Base-by-base conservation (phyloP, 2,329 filamentous ascomycete species). In the Epichloe hybrida region DNA sequence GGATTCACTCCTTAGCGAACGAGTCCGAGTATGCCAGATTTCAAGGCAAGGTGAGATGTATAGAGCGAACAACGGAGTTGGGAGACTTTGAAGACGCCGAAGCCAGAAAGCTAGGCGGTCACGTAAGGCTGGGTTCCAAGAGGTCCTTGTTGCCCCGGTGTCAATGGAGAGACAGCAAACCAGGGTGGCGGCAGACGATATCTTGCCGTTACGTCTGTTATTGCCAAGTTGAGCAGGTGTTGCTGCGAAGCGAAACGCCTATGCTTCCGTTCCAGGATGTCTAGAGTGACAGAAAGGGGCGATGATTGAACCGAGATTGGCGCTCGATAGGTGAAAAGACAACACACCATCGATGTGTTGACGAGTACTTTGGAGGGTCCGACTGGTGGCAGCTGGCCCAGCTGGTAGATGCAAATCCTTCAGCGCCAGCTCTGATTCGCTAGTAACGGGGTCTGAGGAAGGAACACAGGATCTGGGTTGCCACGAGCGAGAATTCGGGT, bases 351-450 rank as follows among this genome's bases (percentile, higher is more conserved):
- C 13, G 15, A 47, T 17, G 46, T 31, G 17, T 31, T 31, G 36
- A 39, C 46, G 21, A 47, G 46, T 38, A n/a, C 36, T 39, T 42
- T 44, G 17, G 31, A 35, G 35, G 20, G 39, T 44, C 36, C 50
- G 27, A 38, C 47, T 52, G 50, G 47, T 42, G 15, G 46, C 50
- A 52, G 50, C 47, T 52, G 50, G 48, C 38, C n/a, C 46, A 49
- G 46, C 45, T 44, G 50, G 41, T 34, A 23, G 27, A 15, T 17
- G 31, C 17, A 31, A 36, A 48, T 27, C 15, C n/a, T 48, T 38
- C 20, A 12, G 21, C 41, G 50, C n/a, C 20, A 23, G 17, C 36
- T 34, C 21, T 45, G 46, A 40, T 49, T 45, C 12, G 36, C 50
- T 23, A 39, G 23, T 9, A 23, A 48, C 27, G 23, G 42, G 6